Conservation (phyloP, 768 basidiomycete species). For the Suillus brevipes region DNA sequence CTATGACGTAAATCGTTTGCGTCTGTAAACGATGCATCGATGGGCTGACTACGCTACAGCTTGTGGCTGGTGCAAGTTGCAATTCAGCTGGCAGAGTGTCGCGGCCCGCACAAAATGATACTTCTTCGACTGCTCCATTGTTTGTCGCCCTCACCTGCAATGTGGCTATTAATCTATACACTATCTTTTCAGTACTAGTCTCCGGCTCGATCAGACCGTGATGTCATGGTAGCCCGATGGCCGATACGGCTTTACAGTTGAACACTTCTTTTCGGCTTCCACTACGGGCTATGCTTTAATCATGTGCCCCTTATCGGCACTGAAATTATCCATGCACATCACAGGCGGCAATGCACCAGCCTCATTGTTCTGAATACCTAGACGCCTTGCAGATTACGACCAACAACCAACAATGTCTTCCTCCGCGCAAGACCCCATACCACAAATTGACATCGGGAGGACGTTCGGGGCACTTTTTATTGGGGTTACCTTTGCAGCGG, state of each 20-base stretch:
- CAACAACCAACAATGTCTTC: neutral
- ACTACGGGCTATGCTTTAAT: neutral
- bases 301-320: neutral
- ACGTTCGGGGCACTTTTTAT: conserved; percentile 5
- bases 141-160: neutral
- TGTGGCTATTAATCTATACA: neutral
- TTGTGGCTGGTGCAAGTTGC: neutral
- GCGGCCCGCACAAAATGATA: neutral
- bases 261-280: too few species aligned
- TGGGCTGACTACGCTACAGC: neutral
- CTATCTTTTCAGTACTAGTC: neutral
- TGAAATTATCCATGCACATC: neutral
- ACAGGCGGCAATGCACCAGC: neutral
- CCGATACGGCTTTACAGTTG: neutral
- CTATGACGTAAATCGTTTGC: neutral
- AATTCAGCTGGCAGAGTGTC: neutral
- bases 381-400: neutral
- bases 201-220: neutral
- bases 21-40: neutral
- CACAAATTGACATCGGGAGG: neutral
- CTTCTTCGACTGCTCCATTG: neutral
- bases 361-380: neutral
- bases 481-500: neutral
- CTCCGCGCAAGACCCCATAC: neutral
- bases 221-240: neutral